Base-by-base conservation (phyloP, 139 green algal genomes). In the Micractinium conductrix region DNA sequence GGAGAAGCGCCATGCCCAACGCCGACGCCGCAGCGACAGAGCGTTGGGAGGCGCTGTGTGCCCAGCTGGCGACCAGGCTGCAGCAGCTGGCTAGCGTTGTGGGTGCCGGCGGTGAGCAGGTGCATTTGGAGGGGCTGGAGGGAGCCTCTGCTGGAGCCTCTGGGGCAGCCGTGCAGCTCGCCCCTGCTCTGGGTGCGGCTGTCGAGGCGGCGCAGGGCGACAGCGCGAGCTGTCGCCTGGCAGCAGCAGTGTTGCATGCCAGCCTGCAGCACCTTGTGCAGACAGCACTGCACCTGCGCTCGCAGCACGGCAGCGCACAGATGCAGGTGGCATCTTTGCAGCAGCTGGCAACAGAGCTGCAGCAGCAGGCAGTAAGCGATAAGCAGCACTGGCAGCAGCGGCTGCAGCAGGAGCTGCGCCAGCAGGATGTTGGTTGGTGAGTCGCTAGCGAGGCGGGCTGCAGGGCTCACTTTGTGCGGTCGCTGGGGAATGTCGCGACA, bases 381-480 rank as follows among this genome's bases (percentile, higher is more conserved):
- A n/a, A 78, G 70, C 42, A 78, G 42, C 70, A 43, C 26, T 53
- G 42, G 70, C 70, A 78, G 70, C 70, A 78, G 70, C 70, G 70
- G 28, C 70, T 58, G 42, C 42, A 78, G 70, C 42, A 37, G 10
- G 70, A 78, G 70, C 70, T 78, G 70, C 70, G 70, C 42, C 43
- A 78, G 70, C 42, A 35, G 28, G 70, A 53, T 4, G 42, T 78
- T n/a, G n/a, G n/a, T n/a, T n/a, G n/a, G n/a, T n/a, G n/a, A n/a
- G n/a, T n/a, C n/a, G n/a, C n/a, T n/a, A n/a, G n/a, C n/a, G n/a
- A n/a, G n/a, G n/a, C n/a, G n/a, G n/a, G n/a, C n/a, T n/a, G n/a
- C n/a, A n/a, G n/a, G n/a, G n/a, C n/a, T n/a, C n/a, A n/a, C n/a
- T n/a, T n/a, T n/a, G n/a, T n/a, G n/a, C n/a, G n/a, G n/a, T n/a